phyloP scores from a whole-genome alignment of 148 eudicot species.

The Amaranthus hypochondriacus region DNA sequence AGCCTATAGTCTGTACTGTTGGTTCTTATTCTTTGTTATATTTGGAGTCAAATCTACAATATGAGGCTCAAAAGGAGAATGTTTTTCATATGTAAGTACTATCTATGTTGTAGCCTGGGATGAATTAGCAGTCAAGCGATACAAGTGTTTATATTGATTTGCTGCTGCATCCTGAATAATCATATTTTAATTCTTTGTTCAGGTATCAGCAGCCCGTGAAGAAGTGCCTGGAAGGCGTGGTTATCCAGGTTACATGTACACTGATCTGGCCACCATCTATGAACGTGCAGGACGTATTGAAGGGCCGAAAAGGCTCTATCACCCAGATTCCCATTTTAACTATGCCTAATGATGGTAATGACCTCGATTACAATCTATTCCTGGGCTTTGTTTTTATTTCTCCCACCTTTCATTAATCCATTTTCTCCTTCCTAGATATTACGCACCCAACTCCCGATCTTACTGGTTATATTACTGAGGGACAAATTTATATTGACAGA shows the following conservation, averaged over 20 bases:
- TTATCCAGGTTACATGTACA: conserved; percentile 99
- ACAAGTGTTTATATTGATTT: neutral
- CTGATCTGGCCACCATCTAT: conserved; percentile 97
- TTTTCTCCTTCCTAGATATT: conserved; percentile 58
- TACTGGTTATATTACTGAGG: conserved; percentile 97
- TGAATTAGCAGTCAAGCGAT: neutral
- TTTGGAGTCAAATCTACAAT: neutral
- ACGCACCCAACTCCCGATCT: conserved; percentile 99
- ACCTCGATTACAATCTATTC: neutral
- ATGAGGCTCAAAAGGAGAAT: neutral
- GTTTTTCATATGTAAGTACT: neutral
- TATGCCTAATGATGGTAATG: conserved; percentile 96
- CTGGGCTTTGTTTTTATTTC: neutral
- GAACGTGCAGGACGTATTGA: conserved; percentile 99
- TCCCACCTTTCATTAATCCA: neutral
- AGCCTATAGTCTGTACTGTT: too few species aligned
- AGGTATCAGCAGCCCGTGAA: conserved; percentile 99
- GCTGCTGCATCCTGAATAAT: neutral
- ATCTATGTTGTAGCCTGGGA: neutral
- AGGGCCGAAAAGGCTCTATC: conserved; percentile 91
- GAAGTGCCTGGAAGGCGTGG: conserved; percentile 99
- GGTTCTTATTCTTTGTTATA: neutral
- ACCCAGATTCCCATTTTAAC: conserved; percentile 96
- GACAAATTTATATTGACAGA: conserved; percentile 96
- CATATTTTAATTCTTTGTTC: conserved; percentile 8